Evolutionary conservation across 2,329 filamentous ascomycete genomes (phyloP), one percentile per base, ranked within the genome.

Genomic region (Endoconidiophora polonica): DNA sequence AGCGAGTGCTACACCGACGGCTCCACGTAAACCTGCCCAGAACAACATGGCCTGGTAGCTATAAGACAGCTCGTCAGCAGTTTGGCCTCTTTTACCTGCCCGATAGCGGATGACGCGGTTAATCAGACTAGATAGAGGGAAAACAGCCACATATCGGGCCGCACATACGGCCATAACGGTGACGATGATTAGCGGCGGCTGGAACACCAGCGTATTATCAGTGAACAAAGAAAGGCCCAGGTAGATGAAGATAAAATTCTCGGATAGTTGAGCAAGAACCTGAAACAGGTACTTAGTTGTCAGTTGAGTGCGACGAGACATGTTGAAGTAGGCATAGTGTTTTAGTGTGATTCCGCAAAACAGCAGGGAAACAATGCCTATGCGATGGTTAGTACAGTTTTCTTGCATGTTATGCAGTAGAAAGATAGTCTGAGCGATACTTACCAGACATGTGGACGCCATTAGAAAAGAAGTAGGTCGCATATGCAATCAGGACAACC

Each of bases 161-260:
- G 84, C 80, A 59, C 90, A 96, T 47, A 98, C 94, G 3, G 91
- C 88, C 44, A 90, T 69, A 3, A 94, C 81, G 0, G 90, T 90
- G 57, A 98, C 79, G 50, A 98, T 83, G 59, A 96, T 96, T 59
- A 98, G 86, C 2, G 94, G 77, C 0, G 91, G 91, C 61, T 95
- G 93, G 67, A 93, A 98, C 53, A 86, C 79, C 22, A 95, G 72
- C 46, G 85, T 78, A 48, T 79, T 80, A 59, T 96, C 88, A 2
- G 91, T 95, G 63, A 98, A 96, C 24, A 98, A 73, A 0, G 91
- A 93, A 2, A 98, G 72, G 4, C 91, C 91, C 0, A 98, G 77
- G 61, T 98, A 98, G 64, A 98, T 98, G 69, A 98, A 98, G 65
- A 98, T 98, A 63, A 98, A 98, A 65, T 98, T 98, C 67, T 98